Conservation (phyloP, 345 rosid genomes). For the Brassica cretica region DNA sequence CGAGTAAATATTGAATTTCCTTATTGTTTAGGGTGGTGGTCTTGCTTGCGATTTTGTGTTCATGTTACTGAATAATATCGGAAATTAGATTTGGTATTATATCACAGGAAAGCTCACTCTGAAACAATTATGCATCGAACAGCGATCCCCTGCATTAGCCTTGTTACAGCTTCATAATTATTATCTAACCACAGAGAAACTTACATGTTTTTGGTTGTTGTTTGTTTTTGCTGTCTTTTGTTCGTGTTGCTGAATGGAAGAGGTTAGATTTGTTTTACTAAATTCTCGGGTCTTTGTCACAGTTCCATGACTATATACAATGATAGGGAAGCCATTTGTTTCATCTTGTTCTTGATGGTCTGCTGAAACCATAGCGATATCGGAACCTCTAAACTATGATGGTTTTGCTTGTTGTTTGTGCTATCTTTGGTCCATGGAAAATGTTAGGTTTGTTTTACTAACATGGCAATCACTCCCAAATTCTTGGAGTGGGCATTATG, state of each 20-base stretch:
- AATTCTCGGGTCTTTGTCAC: background rate
- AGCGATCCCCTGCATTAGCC: background rate
- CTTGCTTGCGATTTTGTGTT: conserved; percentile 3
- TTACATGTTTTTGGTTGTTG: background rate
- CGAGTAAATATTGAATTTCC: background rate
- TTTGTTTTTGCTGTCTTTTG: background rate
- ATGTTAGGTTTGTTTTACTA: background rate
- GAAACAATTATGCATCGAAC: background rate
- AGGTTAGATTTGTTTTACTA: background rate
- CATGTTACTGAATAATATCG: background rate
- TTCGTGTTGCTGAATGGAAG: background rate
- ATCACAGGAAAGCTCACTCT: background rate
- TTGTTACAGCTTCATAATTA: background rate
- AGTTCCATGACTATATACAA: background rate
- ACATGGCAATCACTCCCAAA: background rate
- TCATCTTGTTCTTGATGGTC: background rate
- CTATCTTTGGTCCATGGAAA: too few relatives aligned
- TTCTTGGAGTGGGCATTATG: background rate
- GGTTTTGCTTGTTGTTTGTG: too few relatives aligned
- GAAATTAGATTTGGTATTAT: background rate
- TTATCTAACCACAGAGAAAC: background rate
- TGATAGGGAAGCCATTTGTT: background rate
- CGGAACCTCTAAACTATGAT: too few relatives aligned
- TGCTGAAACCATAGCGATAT: too few relatives aligned
- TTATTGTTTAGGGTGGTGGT: conserved; percentile 1